phyloP scores from a whole-genome alignment of 1,284 basidiomycete species.

The Meripilus lineatus region DNA sequence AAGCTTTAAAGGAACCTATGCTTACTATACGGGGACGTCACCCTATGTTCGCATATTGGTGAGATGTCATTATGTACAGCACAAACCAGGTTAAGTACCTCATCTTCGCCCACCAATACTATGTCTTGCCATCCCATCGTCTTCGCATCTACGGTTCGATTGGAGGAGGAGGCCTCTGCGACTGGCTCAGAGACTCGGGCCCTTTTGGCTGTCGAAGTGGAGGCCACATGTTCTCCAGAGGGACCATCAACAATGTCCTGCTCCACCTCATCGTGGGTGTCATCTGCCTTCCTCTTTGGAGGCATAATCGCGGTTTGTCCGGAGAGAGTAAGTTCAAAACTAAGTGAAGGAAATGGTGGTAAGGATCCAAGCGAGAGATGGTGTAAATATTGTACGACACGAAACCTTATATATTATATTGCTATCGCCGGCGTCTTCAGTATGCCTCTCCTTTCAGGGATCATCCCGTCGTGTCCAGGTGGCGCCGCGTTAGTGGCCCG shows the following conservation, averaged over 20 bases:
- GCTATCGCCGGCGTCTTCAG: too few relatives aligned
- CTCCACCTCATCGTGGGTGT: slow-evolving; percentile 11
- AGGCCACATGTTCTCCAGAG: not conserved
- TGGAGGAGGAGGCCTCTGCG: slow-evolving; percentile 9
- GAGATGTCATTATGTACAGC: not conserved
- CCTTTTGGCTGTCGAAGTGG: slow-evolving; percentile 19
- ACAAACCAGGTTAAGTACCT: slow-evolving; percentile 14
- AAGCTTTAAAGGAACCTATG: not conserved
- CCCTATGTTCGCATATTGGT: slow-evolving; percentile 14
- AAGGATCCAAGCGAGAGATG: too few relatives aligned
- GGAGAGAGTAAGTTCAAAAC: too few relatives aligned
- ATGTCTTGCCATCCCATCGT: slow-evolving; percentile 26
- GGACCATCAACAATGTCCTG: slow-evolving; percentile 11
- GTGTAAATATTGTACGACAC: too few relatives aligned
- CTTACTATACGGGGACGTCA: slow-evolving; percentile 28
- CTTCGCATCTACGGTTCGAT: slow-evolving; percentile 7
- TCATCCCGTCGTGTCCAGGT: too few relatives aligned
- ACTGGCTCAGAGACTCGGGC: too few relatives aligned
- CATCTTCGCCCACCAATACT: slow-evolving; percentile 28
- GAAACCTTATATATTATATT: too few relatives aligned
- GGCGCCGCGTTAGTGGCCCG: too few relatives aligned
- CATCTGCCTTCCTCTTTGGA: slow-evolving; percentile 27
- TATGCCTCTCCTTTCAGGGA: too few relatives aligned
- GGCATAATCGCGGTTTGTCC: slow-evolving; percentile 18
- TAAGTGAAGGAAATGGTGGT: too few relatives aligned